Evolutionary conservation across 2,329 filamentous ascomycete genomes (phyloP).

Genomic region (Pseudogymnoascus sp.): DNA sequence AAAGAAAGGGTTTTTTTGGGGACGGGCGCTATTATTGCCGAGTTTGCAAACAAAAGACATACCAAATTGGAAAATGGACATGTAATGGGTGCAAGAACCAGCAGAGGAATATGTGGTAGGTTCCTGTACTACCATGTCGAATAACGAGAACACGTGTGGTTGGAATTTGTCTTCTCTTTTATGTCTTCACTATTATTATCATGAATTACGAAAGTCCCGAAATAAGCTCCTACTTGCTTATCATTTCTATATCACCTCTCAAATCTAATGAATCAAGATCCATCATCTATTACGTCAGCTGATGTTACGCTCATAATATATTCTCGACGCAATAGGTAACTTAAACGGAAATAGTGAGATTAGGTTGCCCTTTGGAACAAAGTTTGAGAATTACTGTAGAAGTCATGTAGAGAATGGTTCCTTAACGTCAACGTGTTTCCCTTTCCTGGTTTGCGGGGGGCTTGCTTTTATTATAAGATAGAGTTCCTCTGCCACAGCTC

Average conservation of each 20-base stretch:
- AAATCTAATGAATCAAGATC: not conserved
- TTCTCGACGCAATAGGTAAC: not conserved
- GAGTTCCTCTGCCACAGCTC: too few species aligned
- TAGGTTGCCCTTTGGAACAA: too few species aligned
- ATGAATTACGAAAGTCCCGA: not conserved
- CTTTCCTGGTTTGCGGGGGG: too few species aligned
- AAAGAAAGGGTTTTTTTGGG: not conserved
- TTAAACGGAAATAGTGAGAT: too few species aligned
- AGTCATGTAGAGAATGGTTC: too few species aligned
- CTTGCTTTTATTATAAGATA: too few species aligned
- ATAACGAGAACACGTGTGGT: too few species aligned
- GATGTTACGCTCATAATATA: not conserved
- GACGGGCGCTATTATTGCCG: not conserved
- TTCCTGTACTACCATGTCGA: not conserved
- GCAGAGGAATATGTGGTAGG: not conserved
- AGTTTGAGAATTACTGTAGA: too few species aligned
- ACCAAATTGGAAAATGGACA: not conserved
- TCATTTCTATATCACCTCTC: not conserved
- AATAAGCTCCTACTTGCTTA: not conserved
- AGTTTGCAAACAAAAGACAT: not conserved
- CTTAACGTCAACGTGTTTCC: too few species aligned
- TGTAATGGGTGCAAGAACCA: not conserved
- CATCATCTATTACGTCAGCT: not conserved
- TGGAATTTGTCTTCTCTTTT: not conserved
- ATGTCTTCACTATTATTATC: not conserved